Base-by-base conservation (phyloP, 106 monocot genomes). In the Gastrodia elata region DNA sequence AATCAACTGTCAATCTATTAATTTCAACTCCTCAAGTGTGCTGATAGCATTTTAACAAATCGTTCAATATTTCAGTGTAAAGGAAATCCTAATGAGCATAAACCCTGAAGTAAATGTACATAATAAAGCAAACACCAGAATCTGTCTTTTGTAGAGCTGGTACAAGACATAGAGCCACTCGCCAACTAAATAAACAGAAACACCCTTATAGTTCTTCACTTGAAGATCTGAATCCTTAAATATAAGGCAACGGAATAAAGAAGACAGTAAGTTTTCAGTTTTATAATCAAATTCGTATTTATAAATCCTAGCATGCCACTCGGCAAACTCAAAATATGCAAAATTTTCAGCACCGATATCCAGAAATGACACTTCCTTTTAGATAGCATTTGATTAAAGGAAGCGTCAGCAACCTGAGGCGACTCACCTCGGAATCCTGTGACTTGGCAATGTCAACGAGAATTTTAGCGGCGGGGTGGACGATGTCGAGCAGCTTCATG, bases 381-480 rank as follows among this genome's bases (percentile, higher is more conserved):
- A n/a, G n/a, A n/a, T n/a, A n/a, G n/a, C n/a, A n/a, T n/a, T n/a
- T n/a, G n/a, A n/a, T n/a, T n/a, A n/a, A n/a, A n/a, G n/a, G n/a
- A n/a, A n/a, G n/a, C n/a, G n/a, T n/a, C 15, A 57, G 3, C 56
- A 56, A n/a, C 56, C 3, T 57, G 9, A 16, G 8, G 8, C 15
- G 5, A 5, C 26, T 64, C 69, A 92, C 92, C 97, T 97, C 97
- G 30, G 97, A 88, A 72, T 97, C 97, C 86, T 97, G 97, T 0
- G 97, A 97, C 84, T 85, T 92, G 74, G 97, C 97, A 40, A 97
- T 97, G 57, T 97, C 97, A 11, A 86, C 87, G 14, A 97, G 88
- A 74, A 97, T 92, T 83, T 97, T 97, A 40, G 97, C 92, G 26
- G 90, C 92, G 1, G 97, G 97, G 49, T 97, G 97, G 56, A 97